phyloP scores from a whole-genome alignment of 371 early-diverging fungal species.

The Vairimorpha necatrix region DNA sequence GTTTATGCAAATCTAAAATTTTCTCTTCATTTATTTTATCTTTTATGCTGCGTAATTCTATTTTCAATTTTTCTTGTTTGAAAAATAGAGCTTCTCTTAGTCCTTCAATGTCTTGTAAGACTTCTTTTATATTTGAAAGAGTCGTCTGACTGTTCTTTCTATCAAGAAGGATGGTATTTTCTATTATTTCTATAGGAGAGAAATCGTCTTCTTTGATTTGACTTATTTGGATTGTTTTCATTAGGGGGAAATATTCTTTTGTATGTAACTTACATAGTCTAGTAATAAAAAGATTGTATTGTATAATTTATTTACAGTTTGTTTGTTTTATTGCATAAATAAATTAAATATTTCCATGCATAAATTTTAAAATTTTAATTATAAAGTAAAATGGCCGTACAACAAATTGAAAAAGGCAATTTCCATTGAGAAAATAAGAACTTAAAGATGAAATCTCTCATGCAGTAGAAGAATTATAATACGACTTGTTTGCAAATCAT shows the following conservation, averaged over 20 bases:
- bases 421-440: too few species aligned
- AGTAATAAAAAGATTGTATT: too few species aligned
- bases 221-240: slow-evolving; percentile 47
- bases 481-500: too few species aligned
- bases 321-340: background rate
- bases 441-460: too few species aligned
- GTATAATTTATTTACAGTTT: too few species aligned
- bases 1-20: slow-evolving; percentile 17
- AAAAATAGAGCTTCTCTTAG: slow-evolving; percentile 54
- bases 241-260: slow-evolving; percentile 17
- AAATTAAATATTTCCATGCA: too few species aligned
- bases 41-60: background rate
- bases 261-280: background rate
- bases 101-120: slow-evolving; percentile 32
- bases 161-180: slow-evolving; percentile 32
- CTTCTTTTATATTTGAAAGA: slow-evolving; percentile 8
- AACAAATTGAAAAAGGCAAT: too few species aligned
- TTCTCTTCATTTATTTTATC: slow-evolving; percentile 6
- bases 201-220: slow-evolving; percentile 47
- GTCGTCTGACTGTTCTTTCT: background rate
- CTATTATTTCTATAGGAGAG: slow-evolving; percentile 30
- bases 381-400: too few species aligned
- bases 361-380: too few species aligned
- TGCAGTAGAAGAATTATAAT: too few species aligned
- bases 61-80: slow-evolving; percentile 49